Conservation (phyloP, 2,329 filamentous ascomycete genomes). For the Alternaria panax region DNA sequence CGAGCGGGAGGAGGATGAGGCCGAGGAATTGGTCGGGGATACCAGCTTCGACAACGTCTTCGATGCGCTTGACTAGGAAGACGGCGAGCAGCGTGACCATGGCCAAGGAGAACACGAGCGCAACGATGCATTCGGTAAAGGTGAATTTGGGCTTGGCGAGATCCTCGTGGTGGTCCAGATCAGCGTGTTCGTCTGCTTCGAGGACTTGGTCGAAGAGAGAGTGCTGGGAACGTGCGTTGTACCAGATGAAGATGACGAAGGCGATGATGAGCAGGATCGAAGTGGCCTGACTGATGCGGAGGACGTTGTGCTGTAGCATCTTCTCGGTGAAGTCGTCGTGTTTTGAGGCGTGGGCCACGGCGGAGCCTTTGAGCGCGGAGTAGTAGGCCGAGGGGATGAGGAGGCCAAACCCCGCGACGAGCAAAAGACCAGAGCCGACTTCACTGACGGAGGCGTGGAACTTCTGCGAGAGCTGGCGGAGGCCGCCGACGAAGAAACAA, state of each 20-base stretch:
- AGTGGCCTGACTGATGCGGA: slow-evolving; percentile 47
- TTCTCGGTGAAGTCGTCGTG: slow-evolving; percentile 44
- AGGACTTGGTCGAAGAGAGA: slow-evolving; percentile 79
- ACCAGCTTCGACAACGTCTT: slow-evolving; percentile 63
- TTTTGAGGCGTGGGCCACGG: slow-evolving; percentile 34
- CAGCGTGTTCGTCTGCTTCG: slow-evolving; percentile 71
- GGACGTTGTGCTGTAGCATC: slow-evolving; percentile 43
- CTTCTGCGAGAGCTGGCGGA: slow-evolving; percentile 70
- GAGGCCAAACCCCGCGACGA: slow-evolving; percentile 72
- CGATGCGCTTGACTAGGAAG: slow-evolving; percentile 76
- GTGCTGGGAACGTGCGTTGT: slow-evolving; percentile 78
- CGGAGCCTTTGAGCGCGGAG: slow-evolving; percentile 54
- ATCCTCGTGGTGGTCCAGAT: slow-evolving; percentile 69
- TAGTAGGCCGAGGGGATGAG: slow-evolving; percentile 47
- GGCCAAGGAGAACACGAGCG: slow-evolving; percentile 68
- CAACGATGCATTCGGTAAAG: slow-evolving; percentile 73
- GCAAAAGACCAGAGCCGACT: slow-evolving; percentile 76
- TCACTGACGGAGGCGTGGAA: slow-evolving; percentile 82
- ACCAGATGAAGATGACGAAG: slow-evolving; percentile 64
- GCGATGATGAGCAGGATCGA: slow-evolving; percentile 48
- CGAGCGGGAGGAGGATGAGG: slow-evolving; percentile 79
- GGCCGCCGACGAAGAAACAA: slow-evolving; percentile 80
- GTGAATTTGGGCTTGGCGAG: slow-evolving; percentile 72
- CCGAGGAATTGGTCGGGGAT: slow-evolving; percentile 65
- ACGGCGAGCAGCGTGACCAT: slow-evolving; percentile 77